phyloP scores from a whole-genome alignment of 345 rosid genomes.

The Populus pruinosa region DNA sequence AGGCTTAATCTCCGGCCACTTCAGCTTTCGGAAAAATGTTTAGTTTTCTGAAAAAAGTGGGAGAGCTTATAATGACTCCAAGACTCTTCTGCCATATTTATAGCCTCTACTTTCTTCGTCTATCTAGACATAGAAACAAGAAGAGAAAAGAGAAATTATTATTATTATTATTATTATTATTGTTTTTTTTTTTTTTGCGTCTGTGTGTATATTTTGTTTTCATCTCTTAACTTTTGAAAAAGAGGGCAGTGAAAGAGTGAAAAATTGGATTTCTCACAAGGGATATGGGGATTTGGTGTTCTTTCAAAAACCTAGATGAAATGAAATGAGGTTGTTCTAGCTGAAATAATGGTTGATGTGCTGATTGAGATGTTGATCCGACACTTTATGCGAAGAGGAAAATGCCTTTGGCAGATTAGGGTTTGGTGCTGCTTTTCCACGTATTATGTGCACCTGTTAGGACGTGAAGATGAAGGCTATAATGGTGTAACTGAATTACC shows the following conservation, averaged over 20 bases:
- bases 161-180: not conserved
- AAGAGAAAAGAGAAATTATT: not conserved
- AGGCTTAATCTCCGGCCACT: conserved; percentile 45
- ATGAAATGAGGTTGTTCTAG: conserved; percentile 46
- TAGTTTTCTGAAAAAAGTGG: conserved; percentile 57
- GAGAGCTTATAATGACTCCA: conserved; percentile 25
- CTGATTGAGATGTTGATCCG: not conserved
- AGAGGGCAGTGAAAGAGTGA: not conserved
- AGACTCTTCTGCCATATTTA: conserved; percentile 37
- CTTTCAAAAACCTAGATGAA: conserved; percentile 30
- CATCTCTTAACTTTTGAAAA: not conserved
- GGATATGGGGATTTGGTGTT: conserved; percentile 33
- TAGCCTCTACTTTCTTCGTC: conserved; percentile 51
- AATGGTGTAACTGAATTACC: not conserved
- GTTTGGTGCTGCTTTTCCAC: conserved; percentile 11
- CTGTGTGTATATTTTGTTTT: not conserved
- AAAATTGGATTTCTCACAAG: conserved; percentile 8
- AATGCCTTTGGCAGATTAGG: not conserved
- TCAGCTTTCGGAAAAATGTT: conserved; percentile 71
- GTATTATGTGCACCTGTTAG: not conserved
- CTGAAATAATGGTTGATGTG: conserved; percentile 17
- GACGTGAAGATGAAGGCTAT: not conserved
- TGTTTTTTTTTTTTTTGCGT: no score
- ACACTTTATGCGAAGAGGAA: not conserved
- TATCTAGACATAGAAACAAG: not conserved